These are phyloP conservation scores for Diaporthe caulivora DNA, from an alignment of 2,329 filamentous ascomycete species.

Conservation along the genomic window DNA sequence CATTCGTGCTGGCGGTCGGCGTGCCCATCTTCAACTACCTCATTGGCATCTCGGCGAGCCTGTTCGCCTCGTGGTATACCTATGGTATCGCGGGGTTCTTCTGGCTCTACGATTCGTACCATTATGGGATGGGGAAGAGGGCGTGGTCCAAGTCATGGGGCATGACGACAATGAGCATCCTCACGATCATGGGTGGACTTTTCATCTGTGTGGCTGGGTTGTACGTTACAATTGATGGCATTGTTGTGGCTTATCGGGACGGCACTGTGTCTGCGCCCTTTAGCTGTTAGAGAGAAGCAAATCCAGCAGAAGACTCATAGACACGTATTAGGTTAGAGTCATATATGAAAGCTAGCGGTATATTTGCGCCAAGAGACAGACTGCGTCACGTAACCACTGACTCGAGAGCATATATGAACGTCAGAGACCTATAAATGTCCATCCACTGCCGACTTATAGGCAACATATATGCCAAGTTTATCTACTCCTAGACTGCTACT, in stretches of 20 bases:
- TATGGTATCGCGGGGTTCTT: constrained; percentile 65
- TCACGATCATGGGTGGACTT: constrained; percentile 58
- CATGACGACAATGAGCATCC: constrained; percentile 53
- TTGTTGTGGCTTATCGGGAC: constrained; percentile 37
- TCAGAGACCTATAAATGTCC: neutral
- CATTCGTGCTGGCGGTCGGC: constrained; percentile 58
- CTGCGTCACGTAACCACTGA: neutral
- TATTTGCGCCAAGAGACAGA: neutral
- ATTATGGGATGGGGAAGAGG: constrained; percentile 53
- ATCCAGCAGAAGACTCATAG: neutral
- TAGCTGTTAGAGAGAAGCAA: constrained; percentile 31
- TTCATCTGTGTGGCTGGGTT: constrained; percentile 63
- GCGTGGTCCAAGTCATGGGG: constrained; percentile 53
- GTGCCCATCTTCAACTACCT: constrained; percentile 68
- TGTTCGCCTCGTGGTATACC: constrained; percentile 67
- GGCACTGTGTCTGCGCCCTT: constrained; percentile 35
- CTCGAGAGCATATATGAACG: neutral
- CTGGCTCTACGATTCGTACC: constrained; percentile 63
- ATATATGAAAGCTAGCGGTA: too few species aligned
- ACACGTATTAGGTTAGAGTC: neutral
- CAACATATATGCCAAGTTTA: neutral
- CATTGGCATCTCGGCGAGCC: constrained; percentile 61
- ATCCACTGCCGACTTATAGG: neutral
- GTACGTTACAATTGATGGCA: constrained; percentile 60
- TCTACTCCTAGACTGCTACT: neutral